Evolutionary conservation across 2,329 filamentous ascomycete genomes (phyloP).

Genomic region (Biscogniauxia mediterranea): DNA sequence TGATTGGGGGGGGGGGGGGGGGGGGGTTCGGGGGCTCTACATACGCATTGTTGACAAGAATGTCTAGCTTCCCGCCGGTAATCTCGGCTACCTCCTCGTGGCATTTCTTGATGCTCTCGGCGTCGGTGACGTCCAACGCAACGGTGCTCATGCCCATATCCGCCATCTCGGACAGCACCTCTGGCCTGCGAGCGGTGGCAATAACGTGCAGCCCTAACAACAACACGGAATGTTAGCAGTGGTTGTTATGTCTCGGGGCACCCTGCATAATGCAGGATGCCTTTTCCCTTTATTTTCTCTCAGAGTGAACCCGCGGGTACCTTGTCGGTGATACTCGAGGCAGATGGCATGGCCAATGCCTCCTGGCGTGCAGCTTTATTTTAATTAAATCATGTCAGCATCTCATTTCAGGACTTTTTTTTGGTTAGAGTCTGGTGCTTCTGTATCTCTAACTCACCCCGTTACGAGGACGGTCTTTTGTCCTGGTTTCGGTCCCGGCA

Average conservation of each 20-base stretch:
- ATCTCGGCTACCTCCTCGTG: constrained; percentile 45
- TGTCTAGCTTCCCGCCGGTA: constrained; percentile 53
- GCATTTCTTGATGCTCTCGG: constrained; percentile 49
- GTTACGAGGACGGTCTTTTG: constrained; percentile 26
- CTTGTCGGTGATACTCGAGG: constrained; percentile 51
- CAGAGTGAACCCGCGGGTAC: constrained; percentile 28
- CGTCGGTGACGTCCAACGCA: constrained; percentile 52
- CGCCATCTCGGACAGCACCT: constrained; percentile 46
- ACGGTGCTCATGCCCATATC: constrained; percentile 49
- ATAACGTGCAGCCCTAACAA: constrained; percentile 51
- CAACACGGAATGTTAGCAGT: background rate
- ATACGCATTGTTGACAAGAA: constrained; percentile 60
- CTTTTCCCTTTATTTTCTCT: background rate
- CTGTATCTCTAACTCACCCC: constrained; percentile 11
- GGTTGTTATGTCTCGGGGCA: background rate
- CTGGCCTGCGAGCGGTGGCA: constrained; percentile 51
- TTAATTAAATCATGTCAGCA: constrained; percentile 1
- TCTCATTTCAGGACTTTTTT: background rate
- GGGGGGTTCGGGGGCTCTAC: constrained; percentile 12
- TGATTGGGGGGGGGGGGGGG: background rate
- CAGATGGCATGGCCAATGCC: constrained; percentile 57
- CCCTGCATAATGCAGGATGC: background rate
- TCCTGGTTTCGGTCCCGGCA: constrained; percentile 13
- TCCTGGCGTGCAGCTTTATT: constrained; percentile 55
- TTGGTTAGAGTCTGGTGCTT: background rate